phyloP scores from a whole-genome alignment of 139 green algal species.

The Trebouxia sp. region DNA sequence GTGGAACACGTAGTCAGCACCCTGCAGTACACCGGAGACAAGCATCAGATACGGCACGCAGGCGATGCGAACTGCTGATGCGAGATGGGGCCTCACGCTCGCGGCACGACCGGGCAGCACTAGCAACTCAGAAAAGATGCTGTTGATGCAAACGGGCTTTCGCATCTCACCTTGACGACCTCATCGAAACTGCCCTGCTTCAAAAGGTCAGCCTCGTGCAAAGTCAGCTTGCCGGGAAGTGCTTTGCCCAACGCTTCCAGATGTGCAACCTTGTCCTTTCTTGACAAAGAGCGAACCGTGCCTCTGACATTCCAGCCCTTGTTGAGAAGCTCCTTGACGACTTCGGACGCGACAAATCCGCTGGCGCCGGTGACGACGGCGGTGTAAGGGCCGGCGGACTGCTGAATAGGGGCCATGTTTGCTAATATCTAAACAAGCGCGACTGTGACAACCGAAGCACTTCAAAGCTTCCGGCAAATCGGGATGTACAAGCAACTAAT shows the following conservation, averaged over 20 bases:
- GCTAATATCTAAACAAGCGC: no score
- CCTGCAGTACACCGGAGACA: neutral
- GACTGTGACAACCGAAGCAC: no score
- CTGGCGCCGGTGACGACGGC: conserved; percentile 50
- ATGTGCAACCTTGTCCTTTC: conserved; percentile 18
- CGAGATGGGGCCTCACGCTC: no score
- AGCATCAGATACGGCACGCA: no score
- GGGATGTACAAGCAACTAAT: no score
- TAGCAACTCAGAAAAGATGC: no score
- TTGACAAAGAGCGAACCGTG: conserved; percentile 38
- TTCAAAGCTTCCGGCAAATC: no score
- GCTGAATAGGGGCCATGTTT: neutral
- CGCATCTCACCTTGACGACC: conserved; percentile 38
- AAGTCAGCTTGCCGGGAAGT: conserved; percentile 33
- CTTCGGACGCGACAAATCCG: conserved; percentile 49
- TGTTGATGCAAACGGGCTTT: no score
- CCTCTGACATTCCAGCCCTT: conserved; percentile 53
- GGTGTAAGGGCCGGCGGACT: conserved; percentile 8
- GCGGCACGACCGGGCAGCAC: no score
- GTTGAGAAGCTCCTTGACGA: conserved; percentile 56
- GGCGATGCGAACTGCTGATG: no score
- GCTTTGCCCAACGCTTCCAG: conserved; percentile 36
- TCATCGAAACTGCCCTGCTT: conserved; percentile 39
- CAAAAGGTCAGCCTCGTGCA: conserved; percentile 43
- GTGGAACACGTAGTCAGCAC: conserved; percentile 74